Conservation (phyloP, 2,329 filamentous ascomycete species). For the Gyromitra esculenta region DNA sequence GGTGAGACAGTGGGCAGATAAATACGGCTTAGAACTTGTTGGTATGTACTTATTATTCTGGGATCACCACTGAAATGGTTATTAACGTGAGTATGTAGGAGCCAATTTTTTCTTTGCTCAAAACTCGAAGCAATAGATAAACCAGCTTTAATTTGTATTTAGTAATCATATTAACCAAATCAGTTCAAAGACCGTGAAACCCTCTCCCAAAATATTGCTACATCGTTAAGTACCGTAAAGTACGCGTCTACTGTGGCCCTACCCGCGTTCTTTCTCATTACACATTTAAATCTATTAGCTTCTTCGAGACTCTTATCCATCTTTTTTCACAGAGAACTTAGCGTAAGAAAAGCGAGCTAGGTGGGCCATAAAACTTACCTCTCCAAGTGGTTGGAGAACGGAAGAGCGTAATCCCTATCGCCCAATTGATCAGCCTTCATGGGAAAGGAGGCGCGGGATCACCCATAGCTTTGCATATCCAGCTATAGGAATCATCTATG, state of each 20-base stretch:
- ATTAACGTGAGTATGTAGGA: conserved; percentile 56
- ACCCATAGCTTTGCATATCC: neutral
- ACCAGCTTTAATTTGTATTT: neutral
- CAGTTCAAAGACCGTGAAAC: neutral
- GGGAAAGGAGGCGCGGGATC: neutral
- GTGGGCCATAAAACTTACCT: neutral
- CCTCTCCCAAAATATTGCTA: neutral
- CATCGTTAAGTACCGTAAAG: neutral
- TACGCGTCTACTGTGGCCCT: neutral
- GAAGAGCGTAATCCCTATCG: neutral
- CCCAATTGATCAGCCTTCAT: neutral
- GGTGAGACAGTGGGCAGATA: conserved; percentile 61
- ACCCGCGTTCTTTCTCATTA: neutral
- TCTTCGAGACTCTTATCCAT: neutral
- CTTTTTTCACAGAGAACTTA: neutral
- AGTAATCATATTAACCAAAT: conserved; percentile 10
- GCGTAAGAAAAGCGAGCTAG: neutral
- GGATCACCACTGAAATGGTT: neutral
- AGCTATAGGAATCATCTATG: neutral
- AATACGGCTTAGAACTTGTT: conserved; percentile 62
- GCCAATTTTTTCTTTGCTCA: conserved; percentile 63
- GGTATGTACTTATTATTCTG: conserved; percentile 59
- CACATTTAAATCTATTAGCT: neutral
- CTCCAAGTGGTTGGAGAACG: neutral
- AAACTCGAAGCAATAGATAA: conserved; percentile 60